Conservation (phyloP, 495 filamentous ascomycete species). For the Neurospora sp. region DNA sequence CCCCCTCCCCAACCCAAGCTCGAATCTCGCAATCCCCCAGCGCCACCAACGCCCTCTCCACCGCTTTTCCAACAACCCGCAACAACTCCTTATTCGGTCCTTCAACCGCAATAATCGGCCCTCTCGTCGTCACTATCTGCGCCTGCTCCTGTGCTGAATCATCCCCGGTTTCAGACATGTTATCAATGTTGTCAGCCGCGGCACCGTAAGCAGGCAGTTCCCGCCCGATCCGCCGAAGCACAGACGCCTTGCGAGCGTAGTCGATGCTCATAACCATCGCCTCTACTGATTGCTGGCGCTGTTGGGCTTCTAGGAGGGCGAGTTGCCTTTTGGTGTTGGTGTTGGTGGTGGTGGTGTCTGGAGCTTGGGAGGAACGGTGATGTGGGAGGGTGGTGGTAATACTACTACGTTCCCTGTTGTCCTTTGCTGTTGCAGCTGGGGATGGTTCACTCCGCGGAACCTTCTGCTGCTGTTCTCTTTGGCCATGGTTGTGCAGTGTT, state of each 20-base stretch:
- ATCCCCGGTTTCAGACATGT: constrained; percentile 26
- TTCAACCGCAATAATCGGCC: constrained; percentile 76
- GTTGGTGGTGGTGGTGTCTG: not conserved
- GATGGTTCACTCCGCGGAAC: not conserved
- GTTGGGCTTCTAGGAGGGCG: not conserved
- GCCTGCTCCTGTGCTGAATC: constrained; percentile 25
- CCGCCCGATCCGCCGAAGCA: constrained; percentile 24
- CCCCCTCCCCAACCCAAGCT: constrained; percentile 30
- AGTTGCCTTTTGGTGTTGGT: not conserved
- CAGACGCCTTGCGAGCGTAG: constrained; percentile 48
- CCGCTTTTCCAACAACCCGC: constrained; percentile 45
- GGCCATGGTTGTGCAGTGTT: not conserved
- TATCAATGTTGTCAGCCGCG: not conserved
- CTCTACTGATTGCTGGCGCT: constrained; percentile 37
- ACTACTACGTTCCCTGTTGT: not conserved
- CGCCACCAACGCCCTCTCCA: constrained; percentile 49
- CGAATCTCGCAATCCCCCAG: constrained; percentile 50
- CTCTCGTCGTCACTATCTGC: constrained; percentile 37
- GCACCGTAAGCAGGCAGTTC: not conserved
- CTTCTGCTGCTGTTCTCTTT: not conserved
- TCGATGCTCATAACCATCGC: constrained; percentile 67
- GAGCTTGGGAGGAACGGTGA: not conserved
- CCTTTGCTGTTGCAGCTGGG: not conserved
- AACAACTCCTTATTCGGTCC: constrained; percentile 50
- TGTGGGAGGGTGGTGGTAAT: not conserved